Percentiles rank a stretch among this genome's conserved stretches.
Conservation (phyloP, 129 eudicot species). For the Ambrosia artemisiifolia region DNA sequence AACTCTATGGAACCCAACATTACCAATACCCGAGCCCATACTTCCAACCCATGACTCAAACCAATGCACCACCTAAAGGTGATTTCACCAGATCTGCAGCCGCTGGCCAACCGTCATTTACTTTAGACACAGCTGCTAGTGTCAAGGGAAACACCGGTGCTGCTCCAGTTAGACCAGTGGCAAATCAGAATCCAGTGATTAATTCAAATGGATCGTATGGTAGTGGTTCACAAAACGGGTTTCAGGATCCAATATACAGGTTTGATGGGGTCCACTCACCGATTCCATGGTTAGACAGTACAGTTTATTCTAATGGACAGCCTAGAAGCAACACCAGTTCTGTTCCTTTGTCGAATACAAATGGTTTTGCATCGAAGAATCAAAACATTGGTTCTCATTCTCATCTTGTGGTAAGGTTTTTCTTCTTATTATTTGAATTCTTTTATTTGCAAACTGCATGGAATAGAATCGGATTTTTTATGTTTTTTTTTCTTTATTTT, state of each 20-base stretch:
- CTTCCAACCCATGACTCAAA: slow-evolving; percentile 44
- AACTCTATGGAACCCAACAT: slow-evolving; percentile 64
- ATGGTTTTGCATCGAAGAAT: slow-evolving; percentile 41
- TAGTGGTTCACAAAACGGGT: slow-evolving; percentile 13
- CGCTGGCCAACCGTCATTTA: slow-evolving; percentile 33
- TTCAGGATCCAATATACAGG: slow-evolving; percentile 40
- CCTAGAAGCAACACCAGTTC: slow-evolving; percentile 27
- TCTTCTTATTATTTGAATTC: slow-evolving; percentile 3
- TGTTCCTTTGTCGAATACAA: slow-evolving; percentile 1
- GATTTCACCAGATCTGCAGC: slow-evolving; percentile 39
- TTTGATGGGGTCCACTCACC: slow-evolving; percentile 36
- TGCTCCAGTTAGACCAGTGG: slow-evolving; percentile 26
- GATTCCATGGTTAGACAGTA: slow-evolving; percentile 51
- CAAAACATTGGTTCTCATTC: slow-evolving; percentile 48
- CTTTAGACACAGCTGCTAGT: slow-evolving; percentile 30
- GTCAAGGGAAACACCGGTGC: slow-evolving; percentile 30
- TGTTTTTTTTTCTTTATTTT: neutral
- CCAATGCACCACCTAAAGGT: slow-evolving; percentile 43
- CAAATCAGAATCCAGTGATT: slow-evolving; percentile 42
- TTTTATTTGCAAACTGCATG: neutral
- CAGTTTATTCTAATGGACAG: slow-evolving; percentile 42
- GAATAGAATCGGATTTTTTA: neutral
- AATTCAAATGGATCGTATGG: slow-evolving; percentile 30
- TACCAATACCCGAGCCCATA: slow-evolving; percentile 68
- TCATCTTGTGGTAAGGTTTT: slow-evolving; percentile 43